A percentile compares a stretch with the other conserved stretches of the same genome.
Evolutionary conservation across 345 rosid genomes (phyloP).

Genomic region (Gossypium herbaceum): DNA sequence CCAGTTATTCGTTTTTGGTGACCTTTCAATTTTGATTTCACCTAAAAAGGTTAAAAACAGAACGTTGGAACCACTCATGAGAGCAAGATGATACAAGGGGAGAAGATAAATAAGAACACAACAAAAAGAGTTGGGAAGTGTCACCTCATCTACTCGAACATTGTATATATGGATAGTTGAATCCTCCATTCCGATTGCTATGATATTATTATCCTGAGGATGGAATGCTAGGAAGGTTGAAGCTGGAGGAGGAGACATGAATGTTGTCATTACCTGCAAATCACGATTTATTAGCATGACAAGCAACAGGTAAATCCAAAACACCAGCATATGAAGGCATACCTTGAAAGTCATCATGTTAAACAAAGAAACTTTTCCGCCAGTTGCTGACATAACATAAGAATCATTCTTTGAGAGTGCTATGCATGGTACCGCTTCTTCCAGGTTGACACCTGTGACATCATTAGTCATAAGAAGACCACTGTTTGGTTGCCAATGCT

Average conservation of each 20-base stretch:
- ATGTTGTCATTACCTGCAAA: conserved; percentile 28
- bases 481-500: conserved; percentile 89
- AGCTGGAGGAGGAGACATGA: conserved; percentile 33
- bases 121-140: neutral
- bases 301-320: neutral
- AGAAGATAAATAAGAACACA: neutral
- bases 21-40: conserved; percentile 34
- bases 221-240: conserved; percentile 35
- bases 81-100: neutral
- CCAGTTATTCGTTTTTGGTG: conserved; percentile 37
- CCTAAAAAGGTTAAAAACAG: conserved; percentile 24
- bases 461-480: conserved; percentile 90
- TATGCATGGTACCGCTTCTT: conserved; percentile 85
- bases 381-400: conserved; percentile 88
- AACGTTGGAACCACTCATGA: neutral
- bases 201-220: conserved; percentile 40
- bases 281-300: neutral
- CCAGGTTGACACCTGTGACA: conserved; percentile 67
- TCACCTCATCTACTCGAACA: conserved; percentile 31
- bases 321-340: conserved; percentile 5
- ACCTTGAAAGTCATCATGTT: conserved; percentile 96
- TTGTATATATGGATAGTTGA: conserved; percentile 34
- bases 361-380: conserved; percentile 85
- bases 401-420: conserved; percentile 92
- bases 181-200: conserved; percentile 39